Evolutionary conservation across 306 rosid genomes (phyloP).

Genomic region (Sindora glabra): DNA sequence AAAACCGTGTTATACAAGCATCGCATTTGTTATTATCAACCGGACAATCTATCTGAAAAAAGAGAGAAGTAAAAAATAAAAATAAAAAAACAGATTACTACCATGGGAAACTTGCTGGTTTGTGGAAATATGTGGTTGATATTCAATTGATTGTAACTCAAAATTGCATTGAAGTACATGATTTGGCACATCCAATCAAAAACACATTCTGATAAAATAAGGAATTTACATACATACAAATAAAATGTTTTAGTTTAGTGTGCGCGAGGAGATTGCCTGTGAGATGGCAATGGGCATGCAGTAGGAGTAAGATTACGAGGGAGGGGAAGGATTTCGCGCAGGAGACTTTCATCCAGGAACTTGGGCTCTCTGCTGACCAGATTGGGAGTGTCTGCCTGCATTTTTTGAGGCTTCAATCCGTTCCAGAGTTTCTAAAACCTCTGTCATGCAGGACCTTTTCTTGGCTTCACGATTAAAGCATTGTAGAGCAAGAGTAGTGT

Average conservation of each 20-base stretch:
- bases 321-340: conserved; percentile 38
- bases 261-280: conserved; percentile 41
- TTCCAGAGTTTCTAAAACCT: conserved; percentile 62
- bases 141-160: too few species aligned
- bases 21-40: too few species aligned
- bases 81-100: too few species aligned
- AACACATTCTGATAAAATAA: conserved; percentile 22
- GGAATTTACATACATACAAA: conserved; percentile 29
- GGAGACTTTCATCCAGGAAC: conserved; percentile 39
- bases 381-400: conserved; percentile 26
- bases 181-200: conserved; percentile 22
- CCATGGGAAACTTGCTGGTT: too few species aligned
- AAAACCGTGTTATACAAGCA: too few species aligned
- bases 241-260: conserved; percentile 13
- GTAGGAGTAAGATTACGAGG: conserved; percentile 35
- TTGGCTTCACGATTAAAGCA: conserved; percentile 75
- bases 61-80: too few species aligned
- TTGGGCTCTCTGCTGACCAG: conserved; percentile 28
- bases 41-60: too few species aligned
- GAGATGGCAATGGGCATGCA: conserved; percentile 52
- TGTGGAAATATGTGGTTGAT: too few species aligned
- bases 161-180: conserved; percentile 25
- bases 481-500: conserved; percentile 61
- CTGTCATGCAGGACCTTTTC: conserved; percentile 69
- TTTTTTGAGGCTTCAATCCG: conserved; percentile 57